Base-by-base conservation (phyloP, 192 early-diverging fungal species). In the Mortierella hygrophila region DNA sequence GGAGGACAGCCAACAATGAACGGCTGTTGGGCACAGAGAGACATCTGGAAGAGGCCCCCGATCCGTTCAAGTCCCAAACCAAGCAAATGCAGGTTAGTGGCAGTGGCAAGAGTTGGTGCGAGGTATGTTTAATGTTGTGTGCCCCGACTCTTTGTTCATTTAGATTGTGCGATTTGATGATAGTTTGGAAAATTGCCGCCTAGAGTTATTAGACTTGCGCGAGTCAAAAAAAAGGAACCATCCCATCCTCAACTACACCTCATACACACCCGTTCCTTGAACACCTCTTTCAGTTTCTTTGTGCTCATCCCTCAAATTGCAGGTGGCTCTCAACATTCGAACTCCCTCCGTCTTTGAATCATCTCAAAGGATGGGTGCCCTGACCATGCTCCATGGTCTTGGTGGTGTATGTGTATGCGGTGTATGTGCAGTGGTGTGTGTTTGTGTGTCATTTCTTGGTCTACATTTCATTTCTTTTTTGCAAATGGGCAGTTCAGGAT, bases 121-220 rank as follows among this genome's bases (percentile, higher is more conserved):
- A 69, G 68, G 76, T 78, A 78, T 70, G 76, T 75, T 38, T 21
- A 60, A 29, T 55, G 55, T 57, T 63, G 26, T 60, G n/a, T 65
- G 60, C 60, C 60, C 60, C 60, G 60, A 65, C 29, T 65, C 60
- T 26, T 29, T 65, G 60, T 65, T 57, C 60, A 65, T 65, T 65
- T 65, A 32, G 13, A 65, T 65, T 65, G 60, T 65, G 29, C 60
- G 26, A 65, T 29, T 11, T 29, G 11, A 63, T 63, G 21, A 21
- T 29, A 29, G 44, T 7, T 44, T 63, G 26, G 60, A 65, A 65
- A 65, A 32, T 65, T 26, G 29, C 3, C 10, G 26, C 60, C 11
- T 65, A 65, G 26, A 35, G 29, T 29, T 60, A 5, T 65, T 65
- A 65, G 60, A 11, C 60, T 32, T 65, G 23, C 60, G 1, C 26